Evolutionary conservation across 176 grass and related monocot species (phyloP).

Genomic region (Calamus simplicifolius): DNA sequence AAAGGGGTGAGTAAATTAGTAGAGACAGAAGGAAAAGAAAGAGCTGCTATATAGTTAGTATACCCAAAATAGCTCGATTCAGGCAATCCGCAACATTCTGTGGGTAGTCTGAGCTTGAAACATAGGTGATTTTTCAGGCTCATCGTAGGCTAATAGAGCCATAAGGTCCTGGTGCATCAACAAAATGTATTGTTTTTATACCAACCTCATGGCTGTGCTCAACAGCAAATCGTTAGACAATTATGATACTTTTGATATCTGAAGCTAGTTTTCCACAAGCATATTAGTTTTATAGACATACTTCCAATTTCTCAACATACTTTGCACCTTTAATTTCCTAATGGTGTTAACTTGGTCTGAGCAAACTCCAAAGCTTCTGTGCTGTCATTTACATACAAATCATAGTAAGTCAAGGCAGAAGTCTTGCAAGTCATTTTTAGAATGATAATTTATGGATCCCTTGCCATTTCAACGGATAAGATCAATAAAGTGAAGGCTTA

Average conservation of each 20-base stretch:
- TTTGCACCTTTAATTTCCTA: conserved; percentile 72
- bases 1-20: too few species aligned
- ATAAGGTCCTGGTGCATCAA: conserved; percentile 57
- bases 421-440: too few species aligned
- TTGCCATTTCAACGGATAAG: too few species aligned
- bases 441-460: too few species aligned
- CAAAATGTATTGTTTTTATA: conserved; percentile 12
- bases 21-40: too few species aligned
- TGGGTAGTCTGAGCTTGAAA: conserved; percentile 84
- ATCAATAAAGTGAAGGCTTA: too few species aligned
- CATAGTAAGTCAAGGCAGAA: too few species aligned
- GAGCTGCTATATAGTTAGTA: background rate
- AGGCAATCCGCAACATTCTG: conserved; percentile 77
- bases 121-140: conserved; percentile 97
- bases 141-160: conserved; percentile 82
- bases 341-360: conserved; percentile 60
- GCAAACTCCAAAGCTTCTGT: too few species aligned
- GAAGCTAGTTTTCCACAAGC: background rate
- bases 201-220: background rate
- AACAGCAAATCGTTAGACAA: background rate
- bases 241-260: conserved; percentile 4
- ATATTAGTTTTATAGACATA: conserved; percentile 25
- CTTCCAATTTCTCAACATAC: conserved; percentile 90
- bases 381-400: too few species aligned
- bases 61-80: conserved; percentile 95